Conservation (phyloP, 768 basidiomycete species). For the Pleurotus pulmonarius region DNA sequence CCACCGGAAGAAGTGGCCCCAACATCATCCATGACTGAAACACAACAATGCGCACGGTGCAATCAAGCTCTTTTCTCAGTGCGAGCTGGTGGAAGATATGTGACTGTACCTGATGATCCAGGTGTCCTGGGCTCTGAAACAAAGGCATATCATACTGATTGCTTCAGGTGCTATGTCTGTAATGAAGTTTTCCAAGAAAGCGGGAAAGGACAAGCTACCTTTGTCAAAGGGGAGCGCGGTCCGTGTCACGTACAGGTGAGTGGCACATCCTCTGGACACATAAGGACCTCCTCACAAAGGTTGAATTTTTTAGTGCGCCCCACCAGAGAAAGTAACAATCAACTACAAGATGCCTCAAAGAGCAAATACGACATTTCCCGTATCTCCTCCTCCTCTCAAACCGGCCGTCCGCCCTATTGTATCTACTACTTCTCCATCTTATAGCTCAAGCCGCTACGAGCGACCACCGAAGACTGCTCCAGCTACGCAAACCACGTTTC, state of each 20-base stretch:
- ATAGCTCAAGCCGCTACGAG: slow-evolving; percentile 25
- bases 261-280: background rate
- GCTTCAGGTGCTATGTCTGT: slow-evolving; percentile 73
- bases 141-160: slow-evolving; percentile 69
- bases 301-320: slow-evolving; percentile 35
- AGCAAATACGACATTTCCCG: background rate
- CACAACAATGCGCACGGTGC: slow-evolving; percentile 57
- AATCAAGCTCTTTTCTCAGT: slow-evolving; percentile 51
- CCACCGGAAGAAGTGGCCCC: slow-evolving; percentile 14
- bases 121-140: slow-evolving; percentile 37
- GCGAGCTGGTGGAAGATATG: slow-evolving; percentile 46
- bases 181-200: slow-evolving; percentile 59
- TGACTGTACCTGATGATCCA: slow-evolving; percentile 59
- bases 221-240: slow-evolving; percentile 60
- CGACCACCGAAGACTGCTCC: slow-evolving; percentile 28
- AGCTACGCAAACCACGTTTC: slow-evolving; percentile 29
- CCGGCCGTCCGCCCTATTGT: slow-evolving; percentile 12
- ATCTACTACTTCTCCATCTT: slow-evolving; percentile 11
- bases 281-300: background rate
- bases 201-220: slow-evolving; percentile 61
- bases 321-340: slow-evolving; percentile 37
- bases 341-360: slow-evolving; percentile 1
- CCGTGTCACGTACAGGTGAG: slow-evolving; percentile 65
- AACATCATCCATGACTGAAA: slow-evolving; percentile 30
- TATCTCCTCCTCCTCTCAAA: background rate